These are phyloP conservation scores for Poa pratensis DNA, from an alignment of 176 grass and related monocot genomes.

Conservation along the genomic window DNA sequence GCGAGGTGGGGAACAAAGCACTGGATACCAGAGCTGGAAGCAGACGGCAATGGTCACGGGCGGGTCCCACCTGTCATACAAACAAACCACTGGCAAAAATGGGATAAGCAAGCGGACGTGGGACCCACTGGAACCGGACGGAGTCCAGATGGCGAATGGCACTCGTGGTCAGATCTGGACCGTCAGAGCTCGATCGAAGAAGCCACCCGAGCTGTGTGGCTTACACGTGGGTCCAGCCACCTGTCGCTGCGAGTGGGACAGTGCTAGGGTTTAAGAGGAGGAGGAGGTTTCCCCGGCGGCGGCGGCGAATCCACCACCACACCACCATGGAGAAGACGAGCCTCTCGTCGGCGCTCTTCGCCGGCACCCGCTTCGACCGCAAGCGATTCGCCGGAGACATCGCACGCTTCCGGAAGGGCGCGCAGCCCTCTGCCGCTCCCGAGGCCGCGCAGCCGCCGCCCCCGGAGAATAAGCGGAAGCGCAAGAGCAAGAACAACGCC, in stretches of 20 bases:
- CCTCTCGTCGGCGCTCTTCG: constrained; percentile 72
- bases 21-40: constrained; percentile 40
- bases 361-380: constrained; percentile 72
- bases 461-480: constrained; percentile 65
- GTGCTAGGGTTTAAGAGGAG: constrained; percentile 49
- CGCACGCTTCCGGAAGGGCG: constrained; percentile 50
- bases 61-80: background rate
- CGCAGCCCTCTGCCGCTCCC: background rate
- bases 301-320: constrained; percentile 25
- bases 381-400: constrained; percentile 74
- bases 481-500: constrained; percentile 57
- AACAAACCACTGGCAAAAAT: background rate
- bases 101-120: background rate
- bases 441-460: constrained; percentile 12
- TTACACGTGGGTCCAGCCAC: constrained; percentile 1
- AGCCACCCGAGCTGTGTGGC: background rate
- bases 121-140: background rate
- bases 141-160: background rate
- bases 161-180: background rate
- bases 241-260: constrained; percentile 26
- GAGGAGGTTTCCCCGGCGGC: constrained; percentile 26
- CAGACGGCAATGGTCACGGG: background rate
- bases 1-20: constrained; percentile 38
- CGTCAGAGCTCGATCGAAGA: background rate
- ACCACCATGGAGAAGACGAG: constrained; percentile 54